Base-by-base conservation (phyloP, 2,329 filamentous ascomycete species). In the Neonectria coccinea region DNA sequence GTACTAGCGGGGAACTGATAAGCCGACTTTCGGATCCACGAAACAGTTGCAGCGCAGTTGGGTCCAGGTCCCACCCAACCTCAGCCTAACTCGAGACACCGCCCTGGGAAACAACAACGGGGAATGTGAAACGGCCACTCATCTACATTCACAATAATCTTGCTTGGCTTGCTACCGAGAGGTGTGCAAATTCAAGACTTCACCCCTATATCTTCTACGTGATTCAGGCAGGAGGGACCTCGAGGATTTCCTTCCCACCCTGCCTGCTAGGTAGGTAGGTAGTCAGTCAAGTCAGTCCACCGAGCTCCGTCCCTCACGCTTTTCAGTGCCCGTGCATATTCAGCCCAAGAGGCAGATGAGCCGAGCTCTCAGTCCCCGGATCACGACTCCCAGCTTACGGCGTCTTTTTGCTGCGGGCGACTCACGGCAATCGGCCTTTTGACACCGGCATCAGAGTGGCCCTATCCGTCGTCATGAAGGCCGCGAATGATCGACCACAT, bases 21-120 rank as follows among this genome's bases (percentile, higher is more conserved):
- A 55, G 55, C 33, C 33, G 14, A 33, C 31, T 44, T 45, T 48
- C 31, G 36, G 47, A 57, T 62, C 41, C 45, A 33, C 59, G 25
- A 31, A 27, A 39, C 22, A 31, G 48, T 50, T 50, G 47, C 56
- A 51, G 56, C 25, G 8, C 11, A 25, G 25, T 25, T 25, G 25
- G 25, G 25, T 25, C 25, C 25, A 25, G 41, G 55, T 63, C 60
- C 60, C 60, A 63, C 60, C 51, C 60, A 51, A 59, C 55, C 59
- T 58, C 55, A 58, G 60, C 60, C 60, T 55, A 63, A 63, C 55
- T 58, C 39, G 27, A 58, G 60, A 59, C 56, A 63, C 60, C 60
- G 60, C 60, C 60, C 55, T 47, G 57, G 48, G 31, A 62, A 62
- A 54, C 41, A 55, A 60, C 50, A 54, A 55, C 56, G 16, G 36